Base-by-base conservation (phyloP, 225 moss, liverwort and hornwort species). In the Physcomitrium patens region DNA sequence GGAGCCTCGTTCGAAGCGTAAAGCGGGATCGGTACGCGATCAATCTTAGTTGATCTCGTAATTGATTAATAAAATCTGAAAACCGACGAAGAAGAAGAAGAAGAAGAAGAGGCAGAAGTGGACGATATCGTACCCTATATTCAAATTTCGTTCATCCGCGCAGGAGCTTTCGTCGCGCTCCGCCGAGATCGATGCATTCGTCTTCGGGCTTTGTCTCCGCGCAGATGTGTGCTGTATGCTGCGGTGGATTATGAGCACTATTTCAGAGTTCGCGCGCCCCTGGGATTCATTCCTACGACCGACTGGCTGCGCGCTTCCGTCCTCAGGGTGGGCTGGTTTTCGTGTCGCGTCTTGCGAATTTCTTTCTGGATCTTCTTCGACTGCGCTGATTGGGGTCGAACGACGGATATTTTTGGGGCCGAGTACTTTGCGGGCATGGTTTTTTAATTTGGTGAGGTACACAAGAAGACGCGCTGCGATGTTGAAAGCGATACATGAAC, bases 11-110 rank as follows among this genome's bases (percentile, higher is more conserved):
- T 77, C 79, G 67, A 63, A 76, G 60, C 66, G 67, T 70, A 76
- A 76, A 75, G 70, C 70, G 75, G 75, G 65, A 75, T 81, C 16
- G n/a, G n/a, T 77, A 77, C 74, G 81, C 79, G 87, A 87, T 84
- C 84, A 84, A 59, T 63, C 76, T 67, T 84, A 47, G 78, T 80
- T 76, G 75, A 58, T 23, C 51, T 5, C 41, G 84, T 75, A 81
- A 81, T 51, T 1, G 68, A 41, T 8, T 26, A 46, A 73, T 80
- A 79, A 76, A 76, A 51, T 58, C 61, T 16, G n/a, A 67, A 74
- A 37, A 37, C 2, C 31, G 31, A 37, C 31, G 31, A 37, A 37
- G 31, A 4, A 37, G 31, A 7, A 37, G 31, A 37, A 4, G 31
- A 37, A 37, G 31, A 4, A 37, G 31, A 7, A 37, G 31, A 37